Evolutionary conservation across 345 rosid species (phyloP).

Genomic region (Limnanthes douglasii): DNA sequence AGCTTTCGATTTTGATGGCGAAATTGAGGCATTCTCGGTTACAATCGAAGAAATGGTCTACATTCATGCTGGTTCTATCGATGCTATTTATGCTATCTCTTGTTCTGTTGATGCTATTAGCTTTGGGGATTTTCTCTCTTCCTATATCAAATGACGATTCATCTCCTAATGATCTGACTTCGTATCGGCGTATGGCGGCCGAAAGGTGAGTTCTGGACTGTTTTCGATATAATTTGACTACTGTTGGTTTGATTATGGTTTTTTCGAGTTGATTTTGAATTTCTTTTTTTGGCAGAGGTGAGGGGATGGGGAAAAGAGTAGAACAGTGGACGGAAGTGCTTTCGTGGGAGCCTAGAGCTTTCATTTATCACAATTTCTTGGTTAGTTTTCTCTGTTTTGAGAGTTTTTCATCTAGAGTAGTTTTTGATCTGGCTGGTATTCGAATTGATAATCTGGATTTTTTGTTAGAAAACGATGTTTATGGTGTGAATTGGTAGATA

Average conservation of each 20-base stretch:
- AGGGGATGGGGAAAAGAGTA: slow-evolving; percentile 43
- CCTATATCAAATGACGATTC: slow-evolving; percentile 35
- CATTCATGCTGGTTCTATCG: slow-evolving; percentile 29
- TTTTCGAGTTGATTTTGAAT: neutral
- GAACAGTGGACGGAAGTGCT: slow-evolving; percentile 84
- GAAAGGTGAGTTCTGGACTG: slow-evolving; percentile 27
- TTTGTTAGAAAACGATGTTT: too few species aligned
- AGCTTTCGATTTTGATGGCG: slow-evolving; percentile 40
- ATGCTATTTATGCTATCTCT: slow-evolving; percentile 53
- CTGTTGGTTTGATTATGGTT: neutral
- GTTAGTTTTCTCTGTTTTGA: slow-evolving; percentile 19
- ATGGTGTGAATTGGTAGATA: too few species aligned
- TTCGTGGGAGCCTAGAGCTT: slow-evolving; percentile 91
- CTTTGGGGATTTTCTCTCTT: slow-evolving; percentile 54
- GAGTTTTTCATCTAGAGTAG: too few species aligned
- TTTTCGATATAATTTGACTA: slow-evolving; percentile 1
- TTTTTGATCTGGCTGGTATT: too few species aligned
- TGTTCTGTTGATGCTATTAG: slow-evolving; percentile 57
- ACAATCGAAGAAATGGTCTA: slow-evolving; percentile 49
- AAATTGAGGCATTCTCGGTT: slow-evolving; percentile 47
- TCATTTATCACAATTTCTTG: slow-evolving; percentile 72
- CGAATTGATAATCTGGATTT: too few species aligned
- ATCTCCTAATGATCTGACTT: slow-evolving; percentile 31
- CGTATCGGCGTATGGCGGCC: slow-evolving; percentile 33
- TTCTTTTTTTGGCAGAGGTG: slow-evolving; percentile 16